phyloP scores from a whole-genome alignment of 202 grass and related monocot species.

The Tripidium arundinaceum region DNA sequence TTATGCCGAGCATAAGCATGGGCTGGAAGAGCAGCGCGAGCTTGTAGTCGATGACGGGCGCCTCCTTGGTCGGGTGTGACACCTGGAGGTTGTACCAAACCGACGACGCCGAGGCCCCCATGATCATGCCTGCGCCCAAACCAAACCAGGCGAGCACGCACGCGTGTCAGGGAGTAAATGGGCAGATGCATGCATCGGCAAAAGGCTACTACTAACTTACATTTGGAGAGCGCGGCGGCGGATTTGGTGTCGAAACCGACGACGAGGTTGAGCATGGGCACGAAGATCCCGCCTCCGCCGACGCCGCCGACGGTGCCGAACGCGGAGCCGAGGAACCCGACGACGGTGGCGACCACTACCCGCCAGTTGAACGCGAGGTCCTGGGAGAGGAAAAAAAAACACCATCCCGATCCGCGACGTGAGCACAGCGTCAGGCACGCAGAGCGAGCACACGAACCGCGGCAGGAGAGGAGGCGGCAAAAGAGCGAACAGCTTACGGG shows the following conservation, averaged over 20 bases:
- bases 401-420: not conserved
- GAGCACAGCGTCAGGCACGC: not conserved
- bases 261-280: slow-evolving; percentile 91
- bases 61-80: slow-evolving; percentile 82
- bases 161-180: not conserved
- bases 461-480: not conserved
- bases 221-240: slow-evolving; percentile 96
- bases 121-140: slow-evolving; percentile 82
- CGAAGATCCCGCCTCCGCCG: slow-evolving; percentile 94
- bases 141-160: not conserved
- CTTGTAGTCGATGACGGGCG: slow-evolving; percentile 87
- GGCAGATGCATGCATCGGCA: not conserved
- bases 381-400: not conserved
- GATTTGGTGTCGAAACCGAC: slow-evolving; percentile 98
- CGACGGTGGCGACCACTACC: slow-evolving; percentile 52
- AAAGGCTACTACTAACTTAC: slow-evolving; percentile 31
- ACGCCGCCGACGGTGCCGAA: slow-evolving; percentile 98
- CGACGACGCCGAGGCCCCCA: slow-evolving; percentile 88
- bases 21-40: slow-evolving; percentile 95
- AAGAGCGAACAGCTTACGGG: slow-evolving; percentile 54
- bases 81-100: slow-evolving; percentile 99
- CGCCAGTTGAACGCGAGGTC: slow-evolving; percentile 84
- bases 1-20: slow-evolving; percentile 99
- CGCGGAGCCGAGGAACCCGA: slow-evolving; percentile 94
- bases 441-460: not conserved